Conservation (phyloP, 768 basidiomycete genomes). For the Suillus subalutaceus region DNA sequence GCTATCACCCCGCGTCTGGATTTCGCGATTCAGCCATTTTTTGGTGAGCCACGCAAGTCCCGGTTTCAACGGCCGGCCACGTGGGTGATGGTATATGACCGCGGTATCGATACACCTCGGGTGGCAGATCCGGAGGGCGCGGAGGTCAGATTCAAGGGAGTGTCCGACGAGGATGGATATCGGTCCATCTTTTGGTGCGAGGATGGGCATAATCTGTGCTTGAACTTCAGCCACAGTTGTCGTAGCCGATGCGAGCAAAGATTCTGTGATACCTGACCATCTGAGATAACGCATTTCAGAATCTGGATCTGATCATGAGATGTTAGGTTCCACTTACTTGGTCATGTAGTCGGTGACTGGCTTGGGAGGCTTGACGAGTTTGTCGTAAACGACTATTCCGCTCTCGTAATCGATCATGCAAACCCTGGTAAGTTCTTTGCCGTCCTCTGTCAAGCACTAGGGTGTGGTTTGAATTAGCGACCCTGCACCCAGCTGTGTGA, state of each 20-base stretch:
- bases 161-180: constrained; percentile 90
- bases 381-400: constrained; percentile 79
- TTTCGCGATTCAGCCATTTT: constrained; percentile 89
- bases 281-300: constrained; percentile 38
- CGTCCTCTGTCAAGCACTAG: constrained; percentile 87
- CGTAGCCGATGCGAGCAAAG: constrained; percentile 65
- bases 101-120: constrained; percentile 92
- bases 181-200: constrained; percentile 51
- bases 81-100: constrained; percentile 87
- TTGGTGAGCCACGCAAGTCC: constrained; percentile 96
- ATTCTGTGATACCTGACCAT: constrained; percentile 92
- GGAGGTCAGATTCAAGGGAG: constrained; percentile 93
- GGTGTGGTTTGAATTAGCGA: constrained; percentile 6
- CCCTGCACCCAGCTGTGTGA: not conserved
- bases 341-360: constrained; percentile 93
- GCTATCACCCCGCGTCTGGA: constrained; percentile 81
- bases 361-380: constrained; percentile 84
- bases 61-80: constrained; percentile 91
- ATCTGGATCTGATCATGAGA: not conserved
- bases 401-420: constrained; percentile 80
- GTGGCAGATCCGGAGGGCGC: constrained; percentile 85
- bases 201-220: constrained; percentile 60
- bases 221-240: constrained; percentile 85
- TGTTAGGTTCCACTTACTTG: constrained; percentile 47
- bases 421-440: constrained; percentile 86